Evolutionary conservation across 1,284 basidiomycete genomes (phyloP).

Genomic region (Agroathelia rolfsii): DNA sequence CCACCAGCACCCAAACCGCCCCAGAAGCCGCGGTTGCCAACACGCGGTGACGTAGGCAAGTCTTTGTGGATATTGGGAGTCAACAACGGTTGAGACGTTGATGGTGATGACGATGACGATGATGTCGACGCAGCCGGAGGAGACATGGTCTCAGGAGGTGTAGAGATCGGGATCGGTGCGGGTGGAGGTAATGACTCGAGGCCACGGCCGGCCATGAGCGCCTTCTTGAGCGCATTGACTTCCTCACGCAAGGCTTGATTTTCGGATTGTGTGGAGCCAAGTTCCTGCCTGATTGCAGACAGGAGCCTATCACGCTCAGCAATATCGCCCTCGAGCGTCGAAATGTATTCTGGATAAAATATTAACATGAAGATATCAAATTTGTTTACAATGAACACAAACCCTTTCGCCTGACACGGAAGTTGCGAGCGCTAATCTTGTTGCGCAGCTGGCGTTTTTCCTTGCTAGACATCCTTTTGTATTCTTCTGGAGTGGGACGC

Average conservation of each 20-base stretch:
- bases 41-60: constrained; percentile 52
- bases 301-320: constrained; percentile 83
- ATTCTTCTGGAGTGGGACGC: constrained; percentile 85
- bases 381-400: constrained; percentile 5
- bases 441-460: constrained; percentile 56
- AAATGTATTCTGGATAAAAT: constrained; percentile 34
- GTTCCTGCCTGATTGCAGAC: constrained; percentile 78
- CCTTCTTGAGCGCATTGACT: constrained; percentile 39
- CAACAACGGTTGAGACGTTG: too few species aligned
- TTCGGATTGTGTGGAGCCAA: constrained; percentile 54
- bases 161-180: constrained; percentile 19
- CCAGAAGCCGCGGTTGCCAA: constrained; percentile 56
- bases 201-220: constrained; percentile 17
- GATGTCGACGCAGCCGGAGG: too few species aligned
- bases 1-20: constrained; percentile 51
- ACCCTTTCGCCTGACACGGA: constrained; percentile 45
- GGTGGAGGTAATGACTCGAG: constrained; percentile 11
- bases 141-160: constrained; percentile 15
- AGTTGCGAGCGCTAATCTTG: constrained; percentile 51
- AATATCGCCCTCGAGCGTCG: constrained; percentile 44
- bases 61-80: constrained; percentile 32
- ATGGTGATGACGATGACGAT: too few species aligned
- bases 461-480: constrained; percentile 75
- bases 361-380: neutral
- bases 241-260: constrained; percentile 42